phyloP scores from a whole-genome alignment of 768 basidiomycete genomes.

The Porpolomopsis calyptriformis region DNA sequence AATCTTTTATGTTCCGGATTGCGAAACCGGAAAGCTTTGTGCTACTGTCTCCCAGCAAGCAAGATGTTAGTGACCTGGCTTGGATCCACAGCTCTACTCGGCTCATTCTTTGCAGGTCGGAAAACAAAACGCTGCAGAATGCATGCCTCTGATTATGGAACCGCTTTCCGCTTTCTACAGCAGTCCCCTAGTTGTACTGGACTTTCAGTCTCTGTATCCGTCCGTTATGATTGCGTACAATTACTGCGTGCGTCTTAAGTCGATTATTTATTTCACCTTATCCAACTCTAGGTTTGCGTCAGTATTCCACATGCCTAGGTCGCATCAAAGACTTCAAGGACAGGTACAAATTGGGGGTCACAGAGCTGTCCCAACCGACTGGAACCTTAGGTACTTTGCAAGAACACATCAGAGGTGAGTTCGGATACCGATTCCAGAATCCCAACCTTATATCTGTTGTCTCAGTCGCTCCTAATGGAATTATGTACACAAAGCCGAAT shows the following conservation, averaged over 20 bases:
- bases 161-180: slow-evolving; percentile 88
- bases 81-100: background rate
- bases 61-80: slow-evolving; percentile 45
- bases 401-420: slow-evolving; percentile 67
- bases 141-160: slow-evolving; percentile 92
- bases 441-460: background rate
- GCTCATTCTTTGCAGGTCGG: slow-evolving; percentile 58
- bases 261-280: background rate
- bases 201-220: slow-evolving; percentile 95
- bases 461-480: slow-evolving; percentile 88
- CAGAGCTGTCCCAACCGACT: slow-evolving; percentile 54
- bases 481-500: slow-evolving; percentile 81
- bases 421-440: background rate
- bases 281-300: no score
- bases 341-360: slow-evolving; percentile 78
- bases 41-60: slow-evolving; percentile 78
- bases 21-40: slow-evolving; percentile 93
- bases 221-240: slow-evolving; percentile 99
- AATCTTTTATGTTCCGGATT: slow-evolving; percentile 96
- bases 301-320: slow-evolving; percentile 90
- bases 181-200: slow-evolving; percentile 84
- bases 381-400: slow-evolving; percentile 60
- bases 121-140: slow-evolving; percentile 91
- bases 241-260: slow-evolving; percentile 41
- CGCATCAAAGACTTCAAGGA: slow-evolving; percentile 81